Evolutionary conservation across 1,139 yeast genomes (phyloP).

Genomic region (Candida sanyaensis): DNA sequence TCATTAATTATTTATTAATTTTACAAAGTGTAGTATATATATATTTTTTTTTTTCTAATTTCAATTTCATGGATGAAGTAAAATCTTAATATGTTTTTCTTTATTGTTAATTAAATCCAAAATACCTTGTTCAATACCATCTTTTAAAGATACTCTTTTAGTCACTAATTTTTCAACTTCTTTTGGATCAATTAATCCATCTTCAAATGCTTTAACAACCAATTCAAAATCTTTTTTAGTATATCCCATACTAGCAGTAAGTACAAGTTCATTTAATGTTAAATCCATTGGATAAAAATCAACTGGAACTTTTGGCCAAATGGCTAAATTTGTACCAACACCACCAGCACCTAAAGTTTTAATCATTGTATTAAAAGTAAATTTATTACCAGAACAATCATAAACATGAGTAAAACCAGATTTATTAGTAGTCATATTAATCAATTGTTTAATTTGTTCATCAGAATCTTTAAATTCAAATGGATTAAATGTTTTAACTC

Average conservation of each 20-base stretch:
- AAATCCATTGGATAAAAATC: conserved; percentile 39
- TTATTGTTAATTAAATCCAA: conserved; percentile 36
- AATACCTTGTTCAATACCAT: conserved; percentile 37
- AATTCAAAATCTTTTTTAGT: conserved; percentile 36
- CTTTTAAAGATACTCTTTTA: conserved; percentile 32
- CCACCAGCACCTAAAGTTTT: conserved; percentile 59
- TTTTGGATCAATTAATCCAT: conserved; percentile 3
- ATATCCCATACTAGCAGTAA: conserved; percentile 46
- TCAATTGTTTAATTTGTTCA: conserved; percentile 31
- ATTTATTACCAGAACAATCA: conserved; percentile 64
- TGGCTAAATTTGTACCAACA: conserved; percentile 63
- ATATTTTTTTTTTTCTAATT: conserved; percentile 16
- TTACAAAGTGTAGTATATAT: neutral
- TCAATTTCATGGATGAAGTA: neutral
- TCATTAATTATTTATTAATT: too few species aligned
- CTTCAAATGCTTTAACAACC: conserved; percentile 33
- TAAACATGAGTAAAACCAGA: conserved; percentile 58
- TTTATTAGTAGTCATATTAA: conserved; percentile 42
- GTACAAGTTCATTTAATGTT: conserved; percentile 36
- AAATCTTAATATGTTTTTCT: conserved; percentile 33
- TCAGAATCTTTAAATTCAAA: conserved; percentile 17
- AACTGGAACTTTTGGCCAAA: conserved; percentile 46
- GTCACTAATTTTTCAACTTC: conserved; percentile 21
- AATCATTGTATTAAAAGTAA: conserved; percentile 53
- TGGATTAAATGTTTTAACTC: conserved; percentile 44